Percentiles rank a stretch among this genome's conserved stretches.
phyloP scores from a whole-genome alignment of 495 filamentous ascomycete species.

The Penicillium lividum region DNA sequence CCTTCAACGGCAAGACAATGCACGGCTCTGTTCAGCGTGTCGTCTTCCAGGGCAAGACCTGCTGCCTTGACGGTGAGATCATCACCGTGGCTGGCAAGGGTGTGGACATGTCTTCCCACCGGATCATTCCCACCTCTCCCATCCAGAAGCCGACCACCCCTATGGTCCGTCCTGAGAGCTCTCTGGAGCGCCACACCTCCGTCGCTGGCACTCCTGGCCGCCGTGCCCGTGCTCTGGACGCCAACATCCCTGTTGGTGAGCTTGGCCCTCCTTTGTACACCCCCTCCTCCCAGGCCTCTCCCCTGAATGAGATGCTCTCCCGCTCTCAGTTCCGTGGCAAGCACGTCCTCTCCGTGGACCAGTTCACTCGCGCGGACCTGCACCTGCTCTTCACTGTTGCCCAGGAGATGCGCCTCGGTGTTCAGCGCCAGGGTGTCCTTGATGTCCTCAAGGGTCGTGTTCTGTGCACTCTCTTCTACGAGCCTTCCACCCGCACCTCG shows the following conservation, averaged over 20 bases:
- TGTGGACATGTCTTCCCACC: conserved; percentile 75
- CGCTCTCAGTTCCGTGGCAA: conserved; percentile 81
- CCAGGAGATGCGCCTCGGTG: conserved; percentile 92
- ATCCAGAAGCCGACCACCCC: conserved; percentile 52
- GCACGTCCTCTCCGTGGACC: conserved; percentile 85
- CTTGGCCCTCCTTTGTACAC: conserved; percentile 53
- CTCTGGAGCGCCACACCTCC: conserved; percentile 47
- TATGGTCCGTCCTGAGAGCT: conserved; percentile 46
- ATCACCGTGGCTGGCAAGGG: conserved; percentile 59
- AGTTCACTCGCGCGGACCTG: conserved; percentile 82
- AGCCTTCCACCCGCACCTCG: conserved; percentile 94
- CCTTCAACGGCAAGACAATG: conserved; percentile 70
- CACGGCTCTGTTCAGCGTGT: conserved; percentile 76
- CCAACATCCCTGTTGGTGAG: conserved; percentile 44
- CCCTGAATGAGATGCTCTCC: conserved; percentile 69
- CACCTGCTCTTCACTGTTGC: conserved; percentile 95
- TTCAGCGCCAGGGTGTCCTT: conserved; percentile 85
- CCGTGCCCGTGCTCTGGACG: conserved; percentile 30
- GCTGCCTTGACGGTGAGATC: conserved; percentile 72
- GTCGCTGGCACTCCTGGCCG: conserved; percentile 44
- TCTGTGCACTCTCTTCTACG: conserved; percentile 92
- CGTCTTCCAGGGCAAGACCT: conserved; percentile 73
- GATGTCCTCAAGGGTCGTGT: conserved; percentile 83
- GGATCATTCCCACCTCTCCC: conserved; percentile 57
- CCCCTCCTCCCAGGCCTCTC: conserved; percentile 46